These are phyloP conservation scores for Phytophthora palmivora DNA, from an alignment of 352 stramenopile genomes.

Conservation along the genomic window DNA sequence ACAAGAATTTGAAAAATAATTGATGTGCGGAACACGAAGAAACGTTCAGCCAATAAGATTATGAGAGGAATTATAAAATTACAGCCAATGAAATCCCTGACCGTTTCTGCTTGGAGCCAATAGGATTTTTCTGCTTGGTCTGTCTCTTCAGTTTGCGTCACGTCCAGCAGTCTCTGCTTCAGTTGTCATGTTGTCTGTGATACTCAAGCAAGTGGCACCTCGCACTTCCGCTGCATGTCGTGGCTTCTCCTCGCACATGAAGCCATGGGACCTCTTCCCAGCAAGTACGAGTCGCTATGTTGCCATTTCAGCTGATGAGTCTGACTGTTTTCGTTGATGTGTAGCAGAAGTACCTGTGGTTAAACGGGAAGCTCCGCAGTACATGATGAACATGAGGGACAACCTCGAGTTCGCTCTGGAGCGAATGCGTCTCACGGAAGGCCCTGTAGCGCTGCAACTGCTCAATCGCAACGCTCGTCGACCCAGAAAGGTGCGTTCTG, in stretches of 20 bases:
- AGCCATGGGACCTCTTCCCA: slow-evolving; percentile 59
- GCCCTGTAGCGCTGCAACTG: slow-evolving; percentile 50
- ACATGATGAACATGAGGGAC: slow-evolving; percentile 63
- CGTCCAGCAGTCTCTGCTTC: slow-evolving; percentile 25
- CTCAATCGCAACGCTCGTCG: slow-evolving; percentile 54
- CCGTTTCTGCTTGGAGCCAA: slow-evolving; percentile 15
- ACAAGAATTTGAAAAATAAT: slow-evolving; percentile 24
- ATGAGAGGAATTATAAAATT: no score
- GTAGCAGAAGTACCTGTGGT: slow-evolving; percentile 16
- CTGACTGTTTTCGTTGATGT: slow-evolving; percentile 17
- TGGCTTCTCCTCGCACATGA: slow-evolving; percentile 42
- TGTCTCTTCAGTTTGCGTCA: slow-evolving; percentile 19
- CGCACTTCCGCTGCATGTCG: slow-evolving; percentile 1
- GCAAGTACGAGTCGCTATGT: slow-evolving; percentile 22
- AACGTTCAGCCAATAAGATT: slow-evolving; percentile 6
- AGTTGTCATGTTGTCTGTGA: slow-evolving; percentile 23
- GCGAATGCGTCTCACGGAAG: slow-evolving; percentile 52
- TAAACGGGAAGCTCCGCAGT: slow-evolving; percentile 40
- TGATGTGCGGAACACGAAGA: slow-evolving; percentile 18
- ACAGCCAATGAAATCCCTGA: slow-evolving; percentile 5
- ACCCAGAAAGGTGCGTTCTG: slow-evolving; percentile 51
- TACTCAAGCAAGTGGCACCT: slow-evolving; percentile 27
- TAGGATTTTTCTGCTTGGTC: slow-evolving; percentile 15
- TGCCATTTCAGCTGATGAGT: background rate
- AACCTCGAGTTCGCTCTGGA: slow-evolving; percentile 67